A percentile compares a stretch with the other conserved stretches of the same genome.
Evolutionary conservation across 2,329 filamentous ascomycete species (phyloP).

Genomic region (Fusarium equiseti): DNA sequence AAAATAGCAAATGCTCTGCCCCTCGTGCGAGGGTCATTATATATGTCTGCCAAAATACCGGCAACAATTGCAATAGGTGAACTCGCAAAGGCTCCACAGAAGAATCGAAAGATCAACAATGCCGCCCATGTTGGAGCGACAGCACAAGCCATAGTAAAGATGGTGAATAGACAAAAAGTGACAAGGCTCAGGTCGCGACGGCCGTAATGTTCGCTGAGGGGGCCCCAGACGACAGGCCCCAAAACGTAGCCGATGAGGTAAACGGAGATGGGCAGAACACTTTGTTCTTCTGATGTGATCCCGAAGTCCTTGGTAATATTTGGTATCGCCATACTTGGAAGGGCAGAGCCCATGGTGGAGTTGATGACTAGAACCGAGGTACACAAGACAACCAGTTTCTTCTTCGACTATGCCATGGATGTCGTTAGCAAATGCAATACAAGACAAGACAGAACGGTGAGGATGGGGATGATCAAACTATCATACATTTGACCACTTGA

Average conservation of each 20-base stretch:
- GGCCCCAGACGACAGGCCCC: constrained; percentile 72
- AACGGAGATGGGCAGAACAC: constrained; percentile 70
- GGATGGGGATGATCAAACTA: constrained; percentile 43
- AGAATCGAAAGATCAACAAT: constrained; percentile 67
- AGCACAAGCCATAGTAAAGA: constrained; percentile 68
- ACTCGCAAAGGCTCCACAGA: constrained; percentile 66
- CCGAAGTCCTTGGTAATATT: constrained; percentile 69
- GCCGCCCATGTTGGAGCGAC: constrained; percentile 65
- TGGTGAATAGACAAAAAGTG: constrained; percentile 62
- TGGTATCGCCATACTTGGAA: constrained; percentile 73
- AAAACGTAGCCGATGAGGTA: constrained; percentile 74
- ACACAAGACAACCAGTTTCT: constrained; percentile 65
- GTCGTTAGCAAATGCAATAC: neutral
- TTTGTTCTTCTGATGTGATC: constrained; percentile 60
- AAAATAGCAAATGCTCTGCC: constrained; percentile 73
- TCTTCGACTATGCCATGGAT: constrained; percentile 59
- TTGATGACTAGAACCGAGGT: constrained; percentile 73
- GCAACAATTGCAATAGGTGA: constrained; percentile 72
- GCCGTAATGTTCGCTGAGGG: constrained; percentile 74
- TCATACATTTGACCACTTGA: constrained; percentile 62
- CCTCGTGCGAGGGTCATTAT: constrained; percentile 61
- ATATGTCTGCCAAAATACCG: constrained; percentile 76
- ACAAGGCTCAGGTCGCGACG: constrained; percentile 60
- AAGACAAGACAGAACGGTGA: neutral
- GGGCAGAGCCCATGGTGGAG: constrained; percentile 73